Percentiles rank a stretch among this genome's conserved stretches.
phyloP scores from a whole-genome alignment of 2,329 filamentous ascomycete genomes.

The Anthostomella pinea region DNA sequence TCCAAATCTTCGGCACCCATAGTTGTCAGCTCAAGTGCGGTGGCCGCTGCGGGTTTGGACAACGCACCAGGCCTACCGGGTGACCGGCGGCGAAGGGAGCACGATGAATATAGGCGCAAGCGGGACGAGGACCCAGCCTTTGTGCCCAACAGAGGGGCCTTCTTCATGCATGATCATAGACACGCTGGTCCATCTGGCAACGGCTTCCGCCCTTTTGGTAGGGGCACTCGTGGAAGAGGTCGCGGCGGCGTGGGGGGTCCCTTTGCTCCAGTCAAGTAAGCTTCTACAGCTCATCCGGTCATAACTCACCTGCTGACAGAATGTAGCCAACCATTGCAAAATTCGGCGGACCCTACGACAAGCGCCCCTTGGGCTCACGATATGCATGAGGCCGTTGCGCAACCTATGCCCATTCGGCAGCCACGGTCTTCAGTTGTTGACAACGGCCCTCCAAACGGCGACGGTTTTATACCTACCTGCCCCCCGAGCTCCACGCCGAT shows the following conservation, averaged over 20 bases:
- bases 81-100: slow-evolving; percentile 76
- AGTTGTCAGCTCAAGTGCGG: slow-evolving; percentile 52
- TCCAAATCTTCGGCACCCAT: slow-evolving; percentile 47
- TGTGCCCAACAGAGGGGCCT: slow-evolving; percentile 88
- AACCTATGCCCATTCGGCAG: slow-evolving; percentile 40
- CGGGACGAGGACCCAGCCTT: slow-evolving; percentile 88
- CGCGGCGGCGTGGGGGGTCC: slow-evolving; percentile 57
- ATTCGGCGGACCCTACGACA: slow-evolving; percentile 58
- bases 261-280: slow-evolving; percentile 64
- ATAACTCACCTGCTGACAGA: slow-evolving; percentile 16
- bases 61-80: slow-evolving; percentile 55
- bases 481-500: slow-evolving; percentile 61
- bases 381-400: slow-evolving; percentile 73
- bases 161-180: slow-evolving; percentile 95
- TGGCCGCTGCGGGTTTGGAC: slow-evolving; percentile 37
- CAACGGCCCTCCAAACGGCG: slow-evolving; percentile 54
- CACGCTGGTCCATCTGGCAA: slow-evolving; percentile 74
- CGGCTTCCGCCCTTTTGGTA: slow-evolving; percentile 70
- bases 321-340: slow-evolving; percentile 39
- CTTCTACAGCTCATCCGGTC: slow-evolving; percentile 20
- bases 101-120: slow-evolving; percentile 86
- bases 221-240: slow-evolving; percentile 62
- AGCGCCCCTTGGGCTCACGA: slow-evolving; percentile 88
- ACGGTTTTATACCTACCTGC: slow-evolving; percentile 54
- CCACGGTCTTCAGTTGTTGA: slow-evolving; percentile 42